Evolutionary conservation across 805 yeast genomes (phyloP).

Genomic region (Candida ipomoeae): DNA sequence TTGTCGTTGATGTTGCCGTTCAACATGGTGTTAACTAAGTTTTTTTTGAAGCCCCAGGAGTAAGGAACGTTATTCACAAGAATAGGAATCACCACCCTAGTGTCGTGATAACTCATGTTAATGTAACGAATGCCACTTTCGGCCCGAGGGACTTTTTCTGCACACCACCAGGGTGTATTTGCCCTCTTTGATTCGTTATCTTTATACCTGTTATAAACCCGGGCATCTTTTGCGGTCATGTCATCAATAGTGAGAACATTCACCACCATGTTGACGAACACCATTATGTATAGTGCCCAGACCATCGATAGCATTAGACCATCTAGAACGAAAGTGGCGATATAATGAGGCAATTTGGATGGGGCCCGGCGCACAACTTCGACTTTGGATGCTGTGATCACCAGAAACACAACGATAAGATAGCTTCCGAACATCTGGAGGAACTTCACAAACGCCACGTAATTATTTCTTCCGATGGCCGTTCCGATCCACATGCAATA

Average conservation of each 20-base stretch:
- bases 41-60: slow-evolving; percentile 33
- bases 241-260: slow-evolving; percentile 63
- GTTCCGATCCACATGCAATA: slow-evolving; percentile 75
- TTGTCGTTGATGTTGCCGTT: slow-evolving; percentile 9
- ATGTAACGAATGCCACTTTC: slow-evolving; percentile 41
- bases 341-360: slow-evolving; percentile 44
- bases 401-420: slow-evolving; percentile 28
- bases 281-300: slow-evolving; percentile 38
- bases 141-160: slow-evolving; percentile 19
- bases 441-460: slow-evolving; percentile 54
- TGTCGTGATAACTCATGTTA: slow-evolving; percentile 31
- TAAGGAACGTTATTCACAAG: slow-evolving; percentile 31
- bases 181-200: background rate
- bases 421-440: slow-evolving; percentile 33
- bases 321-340: slow-evolving; percentile 43
- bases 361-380: slow-evolving; percentile 18
- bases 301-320: slow-evolving; percentile 46
- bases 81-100: slow-evolving; percentile 36
- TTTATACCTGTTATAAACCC: slow-evolving; percentile 22
- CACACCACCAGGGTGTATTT: slow-evolving; percentile 14
- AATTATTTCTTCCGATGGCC: slow-evolving; percentile 66
- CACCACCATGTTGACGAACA: slow-evolving; percentile 39
- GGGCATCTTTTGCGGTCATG: slow-evolving; percentile 31
- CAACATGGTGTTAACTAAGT: slow-evolving; percentile 33
- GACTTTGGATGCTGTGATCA: slow-evolving; percentile 22